Evolutionary conservation across 78 protist species (phyloP).

Genomic region (Cavenderia fasciculata): DNA sequence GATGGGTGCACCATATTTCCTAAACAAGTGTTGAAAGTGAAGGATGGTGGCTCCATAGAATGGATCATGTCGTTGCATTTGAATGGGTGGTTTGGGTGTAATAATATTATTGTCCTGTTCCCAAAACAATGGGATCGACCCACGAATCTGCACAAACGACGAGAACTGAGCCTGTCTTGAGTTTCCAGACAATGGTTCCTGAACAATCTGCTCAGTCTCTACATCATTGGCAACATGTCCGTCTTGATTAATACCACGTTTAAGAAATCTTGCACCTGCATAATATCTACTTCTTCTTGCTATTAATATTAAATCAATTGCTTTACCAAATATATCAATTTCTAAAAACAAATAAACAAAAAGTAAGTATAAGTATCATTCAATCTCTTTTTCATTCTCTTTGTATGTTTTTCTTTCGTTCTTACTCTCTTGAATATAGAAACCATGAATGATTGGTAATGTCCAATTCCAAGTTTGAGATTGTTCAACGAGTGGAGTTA

Average conservation of each 20-base stretch:
- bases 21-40: conserved; percentile 91
- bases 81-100: conserved; percentile 84
- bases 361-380: neutral
- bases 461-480: conserved; percentile 79
- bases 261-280: conserved; percentile 98
- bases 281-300: conserved; percentile 94
- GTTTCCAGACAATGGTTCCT: conserved; percentile 94
- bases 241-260: conserved; percentile 94
- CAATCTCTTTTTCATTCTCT: neutral
- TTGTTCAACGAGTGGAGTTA: conserved; percentile 19
- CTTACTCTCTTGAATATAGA: conserved; percentile 71
- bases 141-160: conserved; percentile 86
- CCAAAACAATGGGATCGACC: conserved; percentile 98
- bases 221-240: conserved; percentile 97
- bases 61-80: conserved; percentile 90
- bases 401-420: no score
- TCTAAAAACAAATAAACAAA: neutral
- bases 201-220: conserved; percentile 97
- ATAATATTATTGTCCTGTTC: conserved; percentile 86
- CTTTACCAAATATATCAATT: conserved; percentile 47
- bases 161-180: conserved; percentile 87
- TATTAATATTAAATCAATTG: conserved; percentile 87
- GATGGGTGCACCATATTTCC: conserved; percentile 90
- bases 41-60: conserved; percentile 82
- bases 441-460: conserved; percentile 92